Conservation (phyloP, 2,329 filamentous ascomycete genomes). For the Beauveria caledonica region DNA sequence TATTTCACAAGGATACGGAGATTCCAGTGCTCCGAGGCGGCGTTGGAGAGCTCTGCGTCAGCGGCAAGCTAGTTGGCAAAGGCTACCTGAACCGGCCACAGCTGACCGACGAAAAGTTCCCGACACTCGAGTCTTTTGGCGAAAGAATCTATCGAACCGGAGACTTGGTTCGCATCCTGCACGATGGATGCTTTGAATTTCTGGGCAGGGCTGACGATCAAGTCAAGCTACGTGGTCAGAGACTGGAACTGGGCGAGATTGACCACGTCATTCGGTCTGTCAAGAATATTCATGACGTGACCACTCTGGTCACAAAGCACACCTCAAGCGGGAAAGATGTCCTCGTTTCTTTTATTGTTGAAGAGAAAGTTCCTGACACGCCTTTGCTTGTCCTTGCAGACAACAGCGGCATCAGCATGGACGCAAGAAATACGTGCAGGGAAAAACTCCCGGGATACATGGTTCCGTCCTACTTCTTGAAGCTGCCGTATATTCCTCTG, state of each 20-base stretch:
- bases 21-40: slow-evolving; percentile 67
- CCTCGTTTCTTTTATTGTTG: slow-evolving; percentile 64
- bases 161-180: slow-evolving; percentile 72
- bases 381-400: slow-evolving; percentile 21
- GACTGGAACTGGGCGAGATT: slow-evolving; percentile 86
- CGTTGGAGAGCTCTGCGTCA: slow-evolving; percentile 82
- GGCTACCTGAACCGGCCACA: slow-evolving; percentile 77
- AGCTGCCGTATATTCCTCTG: slow-evolving; percentile 63
- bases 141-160: slow-evolving; percentile 78
- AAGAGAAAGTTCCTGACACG: slow-evolving; percentile 1
- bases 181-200: slow-evolving; percentile 80
- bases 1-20: slow-evolving; percentile 62
- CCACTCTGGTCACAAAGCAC: slow-evolving; percentile 67
- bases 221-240: slow-evolving; percentile 82
- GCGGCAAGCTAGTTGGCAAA: slow-evolving; percentile 77
- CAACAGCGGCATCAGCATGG: slow-evolving; percentile 30
- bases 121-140: slow-evolving; percentile 45
- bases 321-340: slow-evolving; percentile 69
- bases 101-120: slow-evolving; percentile 72
- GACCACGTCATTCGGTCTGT: slow-evolving; percentile 68
- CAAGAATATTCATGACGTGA: slow-evolving; percentile 54
- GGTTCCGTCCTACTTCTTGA: slow-evolving; percentile 79
- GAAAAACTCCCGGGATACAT: slow-evolving; percentile 72
- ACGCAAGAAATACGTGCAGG: slow-evolving; percentile 56
- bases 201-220: slow-evolving; percentile 84